phyloP scores from a whole-genome alignment of 2,329 filamentous ascomycete species.

The Tolypocladium ophioglossoides region DNA sequence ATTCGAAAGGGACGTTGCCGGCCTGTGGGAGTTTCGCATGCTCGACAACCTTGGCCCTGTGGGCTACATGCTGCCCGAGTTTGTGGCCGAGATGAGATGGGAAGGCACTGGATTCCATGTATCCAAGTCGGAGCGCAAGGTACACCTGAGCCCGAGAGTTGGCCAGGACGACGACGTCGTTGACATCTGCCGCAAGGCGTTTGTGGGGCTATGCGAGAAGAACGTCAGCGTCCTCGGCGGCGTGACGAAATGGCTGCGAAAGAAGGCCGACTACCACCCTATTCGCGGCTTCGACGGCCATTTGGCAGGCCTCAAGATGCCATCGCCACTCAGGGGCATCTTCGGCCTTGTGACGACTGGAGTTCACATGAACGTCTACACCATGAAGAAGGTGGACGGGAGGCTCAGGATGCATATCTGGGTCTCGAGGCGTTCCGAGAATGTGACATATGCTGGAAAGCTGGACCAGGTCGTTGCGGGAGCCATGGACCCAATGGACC shows the following conservation, averaged over 20 bases:
- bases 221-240: conserved; percentile 15
- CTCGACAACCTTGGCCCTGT: conserved; percentile 10
- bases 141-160: conserved; percentile 11
- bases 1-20: conserved; percentile 8
- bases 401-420: conserved; percentile 16
- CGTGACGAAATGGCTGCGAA: conserved; percentile 15
- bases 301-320: conserved; percentile 15
- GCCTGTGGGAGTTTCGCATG: conserved; percentile 13
- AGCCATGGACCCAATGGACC: conserved; percentile 19
- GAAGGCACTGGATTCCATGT: conserved; percentile 9
- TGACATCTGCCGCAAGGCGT: conserved; percentile 10
- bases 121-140: conserved; percentile 4
- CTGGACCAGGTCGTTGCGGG: conserved; percentile 27
- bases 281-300: conserved; percentile 14
- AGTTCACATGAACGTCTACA: conserved; percentile 26
- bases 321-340: conserved; percentile 21
- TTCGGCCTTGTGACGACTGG: conserved; percentile 25
- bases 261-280: conserved; percentile 13
- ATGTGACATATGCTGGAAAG: conserved; percentile 21
- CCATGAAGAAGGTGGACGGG: conserved; percentile 11
- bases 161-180: conserved; percentile 4
- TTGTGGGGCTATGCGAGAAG: conserved; percentile 13
- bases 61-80: conserved; percentile 14
- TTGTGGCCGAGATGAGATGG: conserved; percentile 11
- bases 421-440: conserved; percentile 20